A percentile compares a stretch with the other conserved stretches of the same genome.
Evolutionary conservation across 2,329 filamentous ascomycete species (phyloP).

Genomic region (Bipolaris sorokiniana): DNA sequence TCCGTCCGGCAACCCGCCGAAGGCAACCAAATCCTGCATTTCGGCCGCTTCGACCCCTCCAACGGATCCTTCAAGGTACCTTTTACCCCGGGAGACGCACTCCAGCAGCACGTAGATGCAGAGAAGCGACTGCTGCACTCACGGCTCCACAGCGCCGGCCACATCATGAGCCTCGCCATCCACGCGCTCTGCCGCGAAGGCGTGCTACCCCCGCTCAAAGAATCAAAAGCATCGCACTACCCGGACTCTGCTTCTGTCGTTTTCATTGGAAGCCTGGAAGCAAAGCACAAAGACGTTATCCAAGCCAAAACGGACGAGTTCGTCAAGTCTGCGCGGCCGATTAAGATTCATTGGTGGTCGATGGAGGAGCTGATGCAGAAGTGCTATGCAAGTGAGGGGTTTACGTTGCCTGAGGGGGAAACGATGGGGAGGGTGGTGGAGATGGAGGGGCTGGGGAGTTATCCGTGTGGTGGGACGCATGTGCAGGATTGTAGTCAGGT

Average conservation of each 20-base stretch:
- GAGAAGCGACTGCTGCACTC: slow-evolving; percentile 69
- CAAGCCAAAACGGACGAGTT: slow-evolving; percentile 67
- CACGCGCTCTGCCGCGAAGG: slow-evolving; percentile 60
- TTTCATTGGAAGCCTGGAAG: slow-evolving; percentile 69
- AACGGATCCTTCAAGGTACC: neutral
- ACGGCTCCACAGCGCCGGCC: slow-evolving; percentile 74
- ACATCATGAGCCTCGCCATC: slow-evolving; percentile 73
- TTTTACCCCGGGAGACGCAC: slow-evolving; percentile 14
- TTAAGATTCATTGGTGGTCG: slow-evolving; percentile 70
- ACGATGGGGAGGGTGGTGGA: slow-evolving; percentile 64
- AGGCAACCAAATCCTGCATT: slow-evolving; percentile 64
- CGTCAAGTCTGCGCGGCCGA: slow-evolving; percentile 50
- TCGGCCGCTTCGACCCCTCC: slow-evolving; percentile 62
- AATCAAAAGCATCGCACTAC: slow-evolving; percentile 75
- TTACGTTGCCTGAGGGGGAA: slow-evolving; percentile 40
- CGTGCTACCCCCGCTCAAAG: slow-evolving; percentile 58
- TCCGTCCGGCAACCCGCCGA: slow-evolving; percentile 61
- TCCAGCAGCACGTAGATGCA: slow-evolving; percentile 65
- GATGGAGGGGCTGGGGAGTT: slow-evolving; percentile 71
- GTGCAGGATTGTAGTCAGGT: slow-evolving; percentile 65
- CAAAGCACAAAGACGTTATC: slow-evolving; percentile 56
- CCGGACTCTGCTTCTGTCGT: slow-evolving; percentile 71
- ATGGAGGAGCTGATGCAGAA: slow-evolving; percentile 62
- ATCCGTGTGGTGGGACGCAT: slow-evolving; percentile 79
- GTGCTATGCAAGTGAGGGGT: slow-evolving; percentile 41